Base-by-base conservation (phyloP, 2,329 filamentous ascomycete genomes). In the Claviceps paspali region DNA sequence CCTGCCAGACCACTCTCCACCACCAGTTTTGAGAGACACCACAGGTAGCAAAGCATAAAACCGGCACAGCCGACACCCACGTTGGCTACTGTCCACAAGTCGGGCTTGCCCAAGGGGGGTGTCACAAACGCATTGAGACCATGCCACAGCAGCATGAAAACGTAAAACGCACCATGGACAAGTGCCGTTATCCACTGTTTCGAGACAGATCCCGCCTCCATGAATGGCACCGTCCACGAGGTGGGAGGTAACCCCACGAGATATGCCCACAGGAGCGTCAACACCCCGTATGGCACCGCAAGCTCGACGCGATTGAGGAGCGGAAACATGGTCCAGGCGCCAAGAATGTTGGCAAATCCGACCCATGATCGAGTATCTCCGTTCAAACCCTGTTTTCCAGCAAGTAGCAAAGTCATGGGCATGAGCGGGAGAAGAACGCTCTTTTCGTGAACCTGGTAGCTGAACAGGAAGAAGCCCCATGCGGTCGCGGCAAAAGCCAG, bases 361-460 rank as follows among this genome's bases (percentile, higher is more conserved):
- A 96, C 79, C 91, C 91, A 98, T 2, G 84, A 78, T 34, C 91
- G 74, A 14, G 73, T 75, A 37, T 79, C 76, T 41, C 82, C 81
- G 41, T 75, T 75, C 35, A 98, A 62, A 0, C 88, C 88, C 34
- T 82, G 73, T 43, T 79, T 74, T 12, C 82, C 78, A 12, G 82
- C 82, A 28, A 98, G 67, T 5, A 96, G 67, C 6, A 95, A 61
- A 0, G 87, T 96, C 82, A 92, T 94, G 0, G 91, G 91, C 54
- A 96, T 73, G 33, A 98, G 65, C 1, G 91, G 92, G 2, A 98
- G 71, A 5, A 98, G 67, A 0, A 94, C 85, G 46, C 87, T 95
- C 69, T 98, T 98, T 62, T 98, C 91, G 51, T 98, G 91, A 0
- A 98, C 92, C 54, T 98, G 91, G 56, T 93, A 98, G 49, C 85